Base-by-base conservation (phyloP, 2,329 filamentous ascomycete species). In the Fonsecaea erecta region DNA sequence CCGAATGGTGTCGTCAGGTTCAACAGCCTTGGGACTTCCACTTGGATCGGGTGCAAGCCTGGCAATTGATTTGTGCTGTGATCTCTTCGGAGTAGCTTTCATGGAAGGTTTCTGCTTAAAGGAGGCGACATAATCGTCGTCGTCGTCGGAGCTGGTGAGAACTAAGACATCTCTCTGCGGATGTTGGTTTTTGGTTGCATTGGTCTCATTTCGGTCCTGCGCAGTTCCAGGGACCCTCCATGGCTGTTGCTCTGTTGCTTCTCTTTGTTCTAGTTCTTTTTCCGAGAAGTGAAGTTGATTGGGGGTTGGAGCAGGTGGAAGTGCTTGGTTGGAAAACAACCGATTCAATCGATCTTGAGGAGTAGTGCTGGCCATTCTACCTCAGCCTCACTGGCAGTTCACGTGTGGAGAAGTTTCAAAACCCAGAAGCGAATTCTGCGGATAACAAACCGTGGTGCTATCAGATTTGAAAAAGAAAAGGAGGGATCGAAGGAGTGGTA, bases 41-140 rank as follows among this genome's bases (percentile, higher is more conserved):
- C 34, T 18, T 26, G 40, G 5, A 32, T 53, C 37, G 18, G 18
- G 52, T 16, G 60, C 46, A 34, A 6, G 55, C 18, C 30, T 24
- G 9, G 18, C 58, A 28, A 40, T 26, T 28, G 21, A 30, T 24
- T 57, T 64, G 5, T 60, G 24, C 43, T 57, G 28, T 28, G 24
- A 2, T 24, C 54, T 40, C 37, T 63, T 34, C 28, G 53, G 37
- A 9, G 55, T n/a, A 5, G 37, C 16, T 52, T 66, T 71, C 63
- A 68, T 70, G 12, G 58, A 65, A 7, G 64, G 65, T 32, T 59
- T 68, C 53, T 56, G 58, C 55, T 48, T 62, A 56, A 65, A 73
- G 34, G 56, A 58, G 24, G 60, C 43, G n/a, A 71, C 32, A 48
- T 72, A 73, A 21, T 73, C 71, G 58, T 73, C 71, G 21, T 71